Percentiles rank a stretch among this genome's conserved stretches.
These are phyloP conservation scores for Penicillium canescens DNA, from an alignment of 495 filamentous ascomycete genomes.

Conservation along the genomic window DNA sequence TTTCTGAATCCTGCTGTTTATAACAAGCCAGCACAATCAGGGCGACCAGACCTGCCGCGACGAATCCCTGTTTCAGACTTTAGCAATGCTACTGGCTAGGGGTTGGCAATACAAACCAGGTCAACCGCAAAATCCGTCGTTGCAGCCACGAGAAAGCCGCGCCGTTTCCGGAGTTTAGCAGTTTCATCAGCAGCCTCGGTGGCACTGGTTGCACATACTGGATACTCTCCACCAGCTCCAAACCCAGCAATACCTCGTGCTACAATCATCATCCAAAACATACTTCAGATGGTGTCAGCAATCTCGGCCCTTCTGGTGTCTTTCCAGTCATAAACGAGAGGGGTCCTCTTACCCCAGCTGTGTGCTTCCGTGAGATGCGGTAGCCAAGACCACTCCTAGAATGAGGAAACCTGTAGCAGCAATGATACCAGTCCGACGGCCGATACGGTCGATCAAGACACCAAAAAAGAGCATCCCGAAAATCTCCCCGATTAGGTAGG, in stretches of 20 bases:
- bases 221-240: conserved; percentile 51
- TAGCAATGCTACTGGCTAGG: not conserved
- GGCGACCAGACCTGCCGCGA: conserved; percentile 29
- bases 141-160: conserved; percentile 33
- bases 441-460: conserved; percentile 29
- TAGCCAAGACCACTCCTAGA: conserved; percentile 29
- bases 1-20: conserved; percentile 17
- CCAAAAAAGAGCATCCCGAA: conserved; percentile 40
- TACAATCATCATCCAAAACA: conserved; percentile 59
- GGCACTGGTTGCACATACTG: conserved; percentile 44
- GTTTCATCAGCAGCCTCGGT: conserved; percentile 49
- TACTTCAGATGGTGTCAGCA: conserved; percentile 12
- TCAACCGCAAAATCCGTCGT: conserved; percentile 37
- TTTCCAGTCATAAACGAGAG: not conserved
- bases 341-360: conserved; percentile 20
- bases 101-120: conserved; percentile 11
- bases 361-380: conserved; percentile 29
- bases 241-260: conserved; percentile 55
- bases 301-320: not conserved
- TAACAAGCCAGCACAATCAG: conserved; percentile 35
- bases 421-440: conserved; percentile 29
- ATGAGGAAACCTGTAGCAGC: conserved; percentile 27
- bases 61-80: conserved; percentile 24
- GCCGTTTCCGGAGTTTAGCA: conserved; percentile 19
- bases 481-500: conserved; percentile 35